Base-by-base conservation (phyloP, 257 asterid genomes). In the Ballota nigra region DNA sequence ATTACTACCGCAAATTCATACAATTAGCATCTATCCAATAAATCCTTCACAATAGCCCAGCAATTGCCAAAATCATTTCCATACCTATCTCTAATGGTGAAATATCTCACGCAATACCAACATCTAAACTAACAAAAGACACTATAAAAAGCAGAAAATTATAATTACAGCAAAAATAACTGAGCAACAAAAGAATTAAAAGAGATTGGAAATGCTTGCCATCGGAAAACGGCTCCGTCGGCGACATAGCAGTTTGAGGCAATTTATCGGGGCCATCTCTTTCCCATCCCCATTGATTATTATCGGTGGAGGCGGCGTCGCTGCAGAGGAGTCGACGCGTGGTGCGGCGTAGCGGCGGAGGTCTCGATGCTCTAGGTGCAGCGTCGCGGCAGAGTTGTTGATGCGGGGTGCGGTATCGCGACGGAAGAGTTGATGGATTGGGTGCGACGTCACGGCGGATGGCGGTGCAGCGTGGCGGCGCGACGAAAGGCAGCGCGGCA, bases 221-320 rank as follows among this genome's bases (percentile, higher is more conserved):
- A 79, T 86, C 86, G 72, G 86, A 74, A 75, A 72, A 84, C 33
- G 83, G 84, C 72, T 86, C 78, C 9, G 83, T 81, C 7, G 97
- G 92, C 5, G 97, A 86, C 86, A 88, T 84, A 16, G 90, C 86
- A 66, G 82, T 84, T 66, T 79, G 82, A 8, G 82, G 84, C 79
- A 87, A 51, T 75, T 78, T 81, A 23, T 77, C 81, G 19, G 77
- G 41, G 4, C 80, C 84, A 38, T 91, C 92, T 79, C 92, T 82
- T 72, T 91, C 94, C 96, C 94, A 84, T 71, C 86, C 85, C 92
- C 90, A 84, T 66, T 88, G 88, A 82, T 80, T 81, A 71, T 75
- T 73, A 38, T 83, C n/a, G n/a, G n/a, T n/a, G n/a, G n/a, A n/a
- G n/a, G n/a, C n/a, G n/a, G n/a, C n/a, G n/a, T n/a, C n/a, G n/a